Evolutionary conservation across 768 basidiomycete species (phyloP).

Genomic region (Crucibulum laeve): DNA sequence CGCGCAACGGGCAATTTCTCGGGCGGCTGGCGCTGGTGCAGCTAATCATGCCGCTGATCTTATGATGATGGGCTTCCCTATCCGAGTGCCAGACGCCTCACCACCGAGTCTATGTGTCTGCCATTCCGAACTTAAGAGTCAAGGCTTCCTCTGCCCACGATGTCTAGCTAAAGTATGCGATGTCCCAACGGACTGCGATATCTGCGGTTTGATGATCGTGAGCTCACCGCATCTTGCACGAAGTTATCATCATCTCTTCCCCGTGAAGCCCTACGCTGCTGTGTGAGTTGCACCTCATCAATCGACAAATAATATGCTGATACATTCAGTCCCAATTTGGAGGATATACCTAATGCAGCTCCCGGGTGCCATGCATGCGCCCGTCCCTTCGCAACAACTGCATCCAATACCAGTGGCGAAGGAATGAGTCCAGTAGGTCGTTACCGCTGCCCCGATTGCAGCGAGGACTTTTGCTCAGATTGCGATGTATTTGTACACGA

Average conservation of each 20-base stretch:
- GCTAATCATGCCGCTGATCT: conserved; percentile 76
- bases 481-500: conserved; percentile 97
- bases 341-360: conserved; percentile 24
- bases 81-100: conserved; percentile 79
- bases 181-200: conserved; percentile 96
- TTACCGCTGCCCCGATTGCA: conserved; percentile 86
- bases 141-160: conserved; percentile 93
- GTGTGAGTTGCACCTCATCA: conserved; percentile 52
- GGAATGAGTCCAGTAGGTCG: conserved; percentile 83
- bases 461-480: conserved; percentile 86
- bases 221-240: conserved; percentile 95
- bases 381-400: conserved; percentile 53
- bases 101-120: conserved; percentile 88
- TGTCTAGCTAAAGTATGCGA: conserved; percentile 94
- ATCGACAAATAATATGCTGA: conserved; percentile 3
- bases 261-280: conserved; percentile 79
- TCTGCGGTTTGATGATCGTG: conserved; percentile 97
- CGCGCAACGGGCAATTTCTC: conserved; percentile 60
- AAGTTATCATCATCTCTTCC: conserved; percentile 94
- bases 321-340: conserved; percentile 31
- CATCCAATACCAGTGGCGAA: conserved; percentile 37
- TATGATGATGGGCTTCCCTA: conserved; percentile 99
- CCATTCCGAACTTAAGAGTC: conserved; percentile 87
- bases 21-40: conserved; percentile 37
- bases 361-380: conserved; percentile 78